Percentiles rank a stretch among this genome's conserved stretches.
phyloP scores from a whole-genome alignment of 805 yeast genomes.

The Lachancea meyersii region DNA sequence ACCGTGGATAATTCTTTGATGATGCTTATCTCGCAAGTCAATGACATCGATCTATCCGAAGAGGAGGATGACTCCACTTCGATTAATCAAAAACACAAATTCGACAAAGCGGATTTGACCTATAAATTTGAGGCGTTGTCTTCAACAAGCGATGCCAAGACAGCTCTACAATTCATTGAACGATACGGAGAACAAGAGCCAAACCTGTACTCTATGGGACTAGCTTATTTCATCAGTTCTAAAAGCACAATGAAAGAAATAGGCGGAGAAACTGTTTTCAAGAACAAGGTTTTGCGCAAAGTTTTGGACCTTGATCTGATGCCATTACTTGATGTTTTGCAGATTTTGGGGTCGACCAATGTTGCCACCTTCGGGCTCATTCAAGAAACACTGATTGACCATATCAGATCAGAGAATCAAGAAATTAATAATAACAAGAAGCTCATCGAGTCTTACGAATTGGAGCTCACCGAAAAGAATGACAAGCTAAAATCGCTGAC shows the following conservation, averaged over 20 bases:
- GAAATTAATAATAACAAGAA: constrained; percentile 66
- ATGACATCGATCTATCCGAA: constrained; percentile 36
- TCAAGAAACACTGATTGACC: constrained; percentile 58
- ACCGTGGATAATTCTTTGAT: constrained; percentile 28
- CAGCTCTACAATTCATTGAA: constrained; percentile 51
- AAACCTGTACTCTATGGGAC: constrained; percentile 57
- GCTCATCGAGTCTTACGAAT: constrained; percentile 59
- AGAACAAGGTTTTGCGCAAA: constrained; percentile 42
- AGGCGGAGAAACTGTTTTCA: constrained; percentile 44
- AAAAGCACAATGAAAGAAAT: constrained; percentile 45
- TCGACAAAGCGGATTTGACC: constrained; percentile 34
- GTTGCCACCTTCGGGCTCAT: constrained; percentile 67
- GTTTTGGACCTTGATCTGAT: constrained; percentile 49
- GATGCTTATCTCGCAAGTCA: constrained; percentile 36
- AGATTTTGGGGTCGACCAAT: constrained; percentile 54
- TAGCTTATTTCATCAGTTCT: constrained; percentile 56
- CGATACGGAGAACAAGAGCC: constrained; percentile 58
- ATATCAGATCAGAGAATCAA: constrained; percentile 50
- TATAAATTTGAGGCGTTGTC: constrained; percentile 55
- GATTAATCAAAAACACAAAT: constrained; percentile 32
- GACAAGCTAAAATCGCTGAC: constrained; percentile 46
- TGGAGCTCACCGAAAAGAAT: constrained; percentile 55
- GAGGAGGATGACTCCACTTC: constrained; percentile 40
- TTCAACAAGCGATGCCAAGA: constrained; percentile 49
- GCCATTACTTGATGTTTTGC: constrained; percentile 73